phyloP scores from a whole-genome alignment of 2,329 filamentous ascomycete genomes.

The Cladosporium halotolerans region DNA sequence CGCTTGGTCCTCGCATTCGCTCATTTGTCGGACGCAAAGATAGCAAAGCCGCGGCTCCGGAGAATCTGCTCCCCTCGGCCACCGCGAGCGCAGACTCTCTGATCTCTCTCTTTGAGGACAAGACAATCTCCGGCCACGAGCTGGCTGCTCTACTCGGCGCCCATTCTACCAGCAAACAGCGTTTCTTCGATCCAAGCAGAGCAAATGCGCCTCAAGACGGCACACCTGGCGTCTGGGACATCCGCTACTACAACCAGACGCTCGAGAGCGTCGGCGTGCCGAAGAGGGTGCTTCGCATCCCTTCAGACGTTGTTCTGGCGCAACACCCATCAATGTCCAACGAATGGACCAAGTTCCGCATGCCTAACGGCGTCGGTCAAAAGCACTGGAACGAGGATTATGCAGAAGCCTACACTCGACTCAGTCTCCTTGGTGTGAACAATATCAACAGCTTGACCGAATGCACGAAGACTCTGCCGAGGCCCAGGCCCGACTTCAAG shows the following conservation, averaged over 20 bases:
- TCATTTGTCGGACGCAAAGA: slow-evolving; percentile 35
- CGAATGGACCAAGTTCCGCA: slow-evolving; percentile 26
- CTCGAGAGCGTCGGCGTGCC: slow-evolving; percentile 21
- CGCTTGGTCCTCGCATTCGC: slow-evolving; percentile 33
- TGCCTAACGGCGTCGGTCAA: slow-evolving; percentile 14
- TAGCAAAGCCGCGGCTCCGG: slow-evolving; percentile 28
- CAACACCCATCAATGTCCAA: slow-evolving; percentile 29
- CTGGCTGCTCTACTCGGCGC: slow-evolving; percentile 34
- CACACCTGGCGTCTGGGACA: slow-evolving; percentile 34
- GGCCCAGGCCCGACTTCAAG: slow-evolving; percentile 1
- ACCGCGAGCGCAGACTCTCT: slow-evolving; percentile 20
- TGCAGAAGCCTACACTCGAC: slow-evolving; percentile 19
- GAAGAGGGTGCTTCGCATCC: slow-evolving; percentile 32
- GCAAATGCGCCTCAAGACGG: slow-evolving; percentile 33
- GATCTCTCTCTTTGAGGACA: slow-evolving; percentile 32
- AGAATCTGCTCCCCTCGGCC: slow-evolving; percentile 30
- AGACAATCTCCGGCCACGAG: slow-evolving; percentile 34
- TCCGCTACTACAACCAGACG: slow-evolving; percentile 32
- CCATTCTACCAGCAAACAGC: slow-evolving; percentile 34
- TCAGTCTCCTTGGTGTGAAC: slow-evolving; percentile 23
- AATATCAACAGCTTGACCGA: slow-evolving; percentile 24
- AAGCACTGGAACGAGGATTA: slow-evolving; percentile 22
- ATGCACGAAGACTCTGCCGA: slow-evolving; percentile 20
- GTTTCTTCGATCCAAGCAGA: slow-evolving; percentile 28
- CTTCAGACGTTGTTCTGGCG: slow-evolving; percentile 31